phyloP scores from a whole-genome alignment of 2,329 filamentous ascomycete genomes.

The Apiospora sp. region DNA sequence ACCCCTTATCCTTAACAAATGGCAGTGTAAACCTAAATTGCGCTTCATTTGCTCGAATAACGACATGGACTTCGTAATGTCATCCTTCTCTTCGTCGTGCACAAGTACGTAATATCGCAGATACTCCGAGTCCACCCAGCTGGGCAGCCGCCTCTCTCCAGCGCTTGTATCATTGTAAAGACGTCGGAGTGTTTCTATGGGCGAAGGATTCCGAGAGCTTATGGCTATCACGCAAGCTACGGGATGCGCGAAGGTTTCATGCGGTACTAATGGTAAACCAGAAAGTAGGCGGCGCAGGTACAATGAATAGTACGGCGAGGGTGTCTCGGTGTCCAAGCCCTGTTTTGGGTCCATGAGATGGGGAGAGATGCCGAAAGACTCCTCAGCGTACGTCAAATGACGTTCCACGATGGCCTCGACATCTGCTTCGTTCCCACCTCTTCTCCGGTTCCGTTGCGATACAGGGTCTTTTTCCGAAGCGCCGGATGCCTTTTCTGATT shows the following conservation, averaged over 20 bases:
- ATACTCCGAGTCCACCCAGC: constrained; percentile 91
- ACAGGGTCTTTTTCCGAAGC: constrained; percentile 7
- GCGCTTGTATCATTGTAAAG: constrained; percentile 87
- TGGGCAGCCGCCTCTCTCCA: constrained; percentile 75
- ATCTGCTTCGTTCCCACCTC: constrained; percentile 61
- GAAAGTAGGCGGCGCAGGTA: constrained; percentile 87
- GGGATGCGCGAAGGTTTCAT: constrained; percentile 94
- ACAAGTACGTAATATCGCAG: constrained; percentile 95
- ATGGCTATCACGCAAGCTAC: constrained; percentile 95
- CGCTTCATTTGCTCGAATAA: constrained; percentile 99
- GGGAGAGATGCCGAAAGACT: constrained; percentile 52
- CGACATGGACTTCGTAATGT: constrained; percentile 87
- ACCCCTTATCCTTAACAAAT: constrained; percentile 85
- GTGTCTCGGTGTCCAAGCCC: constrained; percentile 55
- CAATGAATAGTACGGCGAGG: constrained; percentile 83
- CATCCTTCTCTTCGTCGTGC: constrained; percentile 94
- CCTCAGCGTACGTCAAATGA: constrained; percentile 80
- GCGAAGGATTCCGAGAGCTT: constrained; percentile 83
- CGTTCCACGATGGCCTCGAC: constrained; percentile 83
- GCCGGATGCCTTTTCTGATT: constrained; percentile 33
- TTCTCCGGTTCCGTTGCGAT: constrained; percentile 25
- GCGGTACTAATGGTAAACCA: constrained; percentile 77
- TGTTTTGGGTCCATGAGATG: constrained; percentile 50
- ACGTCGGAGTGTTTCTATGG: constrained; percentile 85
- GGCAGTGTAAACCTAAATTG: constrained; percentile 95